Evolutionary conservation across 1,284 basidiomycete species (phyloP).

Genomic region (Ganoderma sp.): DNA sequence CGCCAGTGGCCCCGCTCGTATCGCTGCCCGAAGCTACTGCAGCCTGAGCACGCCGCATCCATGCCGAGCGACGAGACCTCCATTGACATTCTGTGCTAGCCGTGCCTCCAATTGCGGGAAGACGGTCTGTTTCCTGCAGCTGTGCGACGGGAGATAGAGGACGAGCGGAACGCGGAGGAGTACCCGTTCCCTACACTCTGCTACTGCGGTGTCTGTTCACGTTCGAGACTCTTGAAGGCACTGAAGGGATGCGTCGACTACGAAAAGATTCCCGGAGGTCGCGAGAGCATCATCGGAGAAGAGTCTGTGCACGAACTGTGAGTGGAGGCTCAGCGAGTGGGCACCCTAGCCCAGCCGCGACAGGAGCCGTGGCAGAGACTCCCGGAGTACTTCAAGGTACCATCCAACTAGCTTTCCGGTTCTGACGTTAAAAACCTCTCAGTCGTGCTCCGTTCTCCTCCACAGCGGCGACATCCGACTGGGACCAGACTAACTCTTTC

Average conservation of each 20-base stretch:
- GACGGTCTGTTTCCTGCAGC: not conserved
- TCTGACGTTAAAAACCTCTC: too few species aligned
- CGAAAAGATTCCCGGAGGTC: not conserved
- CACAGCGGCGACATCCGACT: too few species aligned
- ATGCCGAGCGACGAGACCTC: not conserved
- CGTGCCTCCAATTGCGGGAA: not conserved
- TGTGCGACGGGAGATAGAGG: not conserved
- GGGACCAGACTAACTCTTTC: too few species aligned
- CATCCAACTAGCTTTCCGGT: too few species aligned
- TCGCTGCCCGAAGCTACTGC: not conserved
- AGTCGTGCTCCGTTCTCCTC: too few species aligned
- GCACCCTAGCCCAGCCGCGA: not conserved
- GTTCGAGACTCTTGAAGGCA: not conserved
- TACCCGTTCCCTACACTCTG: not conserved
- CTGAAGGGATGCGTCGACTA: conserved; percentile 3
- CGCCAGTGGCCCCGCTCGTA: too few species aligned
- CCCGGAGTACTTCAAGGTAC: conserved; percentile 4
- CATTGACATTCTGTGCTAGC: not conserved
- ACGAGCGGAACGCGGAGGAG: not conserved
- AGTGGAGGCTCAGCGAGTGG: not conserved
- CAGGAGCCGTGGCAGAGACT: not conserved
- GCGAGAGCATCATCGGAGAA: too few species aligned
- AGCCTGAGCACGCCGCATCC: not conserved
- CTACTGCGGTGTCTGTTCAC: too few species aligned
- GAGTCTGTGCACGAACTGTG: not conserved